Base-by-base conservation (phyloP, 176 grass and related monocot species). In the Eragrostis nindensis region DNA sequence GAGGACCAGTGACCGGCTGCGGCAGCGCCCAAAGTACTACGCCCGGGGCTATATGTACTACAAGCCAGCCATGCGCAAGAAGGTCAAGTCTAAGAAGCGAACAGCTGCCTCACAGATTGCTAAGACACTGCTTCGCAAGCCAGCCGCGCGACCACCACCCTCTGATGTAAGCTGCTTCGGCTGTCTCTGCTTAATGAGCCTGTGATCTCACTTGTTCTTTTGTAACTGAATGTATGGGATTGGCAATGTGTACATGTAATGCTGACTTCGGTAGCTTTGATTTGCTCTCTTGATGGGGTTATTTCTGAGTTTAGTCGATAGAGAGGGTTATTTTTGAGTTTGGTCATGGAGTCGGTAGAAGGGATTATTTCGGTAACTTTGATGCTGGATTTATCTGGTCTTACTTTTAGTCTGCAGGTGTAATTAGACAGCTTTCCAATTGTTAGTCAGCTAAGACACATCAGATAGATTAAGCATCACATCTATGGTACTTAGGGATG, bases 81-180 rank as follows among this genome's bases (percentile, higher is more conserved):
- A 93, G 86, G 80, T 96, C 17, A 95, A 95, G 57, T 78, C 94
- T 2, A 99, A 96, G 87, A 99, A 85, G 89, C 90, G 93, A 73
- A 88, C 93, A 14, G 79, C 97, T 15, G 93, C 97, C 18, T 90
- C 92, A 14, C 90, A 95, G 84, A 99, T 99, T 77, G 97, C 85
- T 45, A 99, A 99, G 81, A 99, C 96, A 87, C 63, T 99, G 30
- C 91, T 99, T 70, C 83, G 87, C 49, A 96, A 86, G 43, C 65
- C 87, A 32, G 66, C 85, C 56, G 74, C 78, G 11, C 74, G 85
- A 55, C 70, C 80, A 12, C 80, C 93, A 8, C 89, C 93, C 1
- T 68, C 87, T 0, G 93, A 99, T 85, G 97, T 99, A 93, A 95
- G 88, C 71, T 39, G 62, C 74, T 50, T 75, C 43, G 55, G 75